Percentiles rank a stretch among this genome's conserved stretches.
Evolutionary conservation across 2,329 filamentous ascomycete genomes (phyloP).

Genomic region (Aureobasidium sp.): DNA sequence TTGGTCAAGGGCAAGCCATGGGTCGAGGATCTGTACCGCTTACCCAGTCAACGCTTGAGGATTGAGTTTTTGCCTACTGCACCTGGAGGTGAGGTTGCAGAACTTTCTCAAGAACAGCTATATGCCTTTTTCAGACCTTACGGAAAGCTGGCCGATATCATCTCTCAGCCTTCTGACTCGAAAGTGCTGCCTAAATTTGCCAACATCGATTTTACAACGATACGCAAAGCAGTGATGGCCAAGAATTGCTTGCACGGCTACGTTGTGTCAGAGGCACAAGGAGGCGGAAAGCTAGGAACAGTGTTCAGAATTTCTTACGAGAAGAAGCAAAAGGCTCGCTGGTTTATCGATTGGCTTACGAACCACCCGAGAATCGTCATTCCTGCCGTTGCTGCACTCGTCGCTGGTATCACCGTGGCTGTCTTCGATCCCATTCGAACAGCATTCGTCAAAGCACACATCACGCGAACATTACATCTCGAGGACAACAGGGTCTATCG

Average conservation of each 20-base stretch:
- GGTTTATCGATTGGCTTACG: constrained; percentile 80
- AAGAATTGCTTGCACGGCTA: constrained; percentile 89
- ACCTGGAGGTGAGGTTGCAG: constrained; percentile 63
- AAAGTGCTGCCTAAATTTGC: constrained; percentile 78
- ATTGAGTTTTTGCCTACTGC: constrained; percentile 76
- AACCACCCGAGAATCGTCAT: constrained; percentile 84
- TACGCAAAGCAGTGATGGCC: constrained; percentile 76
- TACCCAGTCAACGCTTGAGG: constrained; percentile 67
- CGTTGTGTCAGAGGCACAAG: constrained; percentile 57
- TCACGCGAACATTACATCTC: constrained; percentile 69
- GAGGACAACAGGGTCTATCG: constrained; percentile 66
- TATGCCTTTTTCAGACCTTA: constrained; percentile 85
- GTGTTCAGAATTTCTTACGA: constrained; percentile 78
- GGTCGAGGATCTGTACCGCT: constrained; percentile 84
- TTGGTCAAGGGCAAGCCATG: constrained; percentile 80
- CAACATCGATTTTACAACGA: constrained; percentile 65
- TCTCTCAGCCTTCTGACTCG: constrained; percentile 73
- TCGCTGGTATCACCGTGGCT: constrained; percentile 76
- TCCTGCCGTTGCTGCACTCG: constrained; percentile 69
- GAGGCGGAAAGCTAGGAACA: constrained; percentile 70
- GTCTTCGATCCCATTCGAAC: constrained; percentile 92
- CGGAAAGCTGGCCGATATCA: constrained; percentile 83
- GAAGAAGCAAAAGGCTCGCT: constrained; percentile 65
- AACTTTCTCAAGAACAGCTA: constrained; percentile 77
- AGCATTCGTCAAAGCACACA: constrained; percentile 83